These are phyloP conservation scores for Margaritispora aquatica DNA, from an alignment of 495 filamentous ascomycete species.

Conservation along the genomic window DNA sequence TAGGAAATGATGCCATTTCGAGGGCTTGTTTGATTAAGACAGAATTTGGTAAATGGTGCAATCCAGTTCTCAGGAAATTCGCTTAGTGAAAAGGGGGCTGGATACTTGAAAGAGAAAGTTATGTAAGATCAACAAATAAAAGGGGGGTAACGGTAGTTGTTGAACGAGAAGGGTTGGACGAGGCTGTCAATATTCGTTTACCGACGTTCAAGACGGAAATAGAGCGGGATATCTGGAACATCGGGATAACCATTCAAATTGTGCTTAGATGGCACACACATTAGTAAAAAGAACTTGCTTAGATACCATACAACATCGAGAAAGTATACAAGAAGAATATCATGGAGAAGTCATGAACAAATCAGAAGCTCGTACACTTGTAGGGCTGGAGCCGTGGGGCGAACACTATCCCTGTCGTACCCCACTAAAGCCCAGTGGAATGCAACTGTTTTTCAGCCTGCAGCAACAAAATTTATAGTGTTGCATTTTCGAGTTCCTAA, in stretches of 20 bases:
- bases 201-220: no score
- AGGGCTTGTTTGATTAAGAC: background rate
- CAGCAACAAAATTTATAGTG: background rate
- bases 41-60: background rate
- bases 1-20: constrained; percentile 47
- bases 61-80: background rate
- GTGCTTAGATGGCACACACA: no score
- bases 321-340: no score
- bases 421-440: background rate
- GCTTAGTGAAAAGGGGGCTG: background rate
- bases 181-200: no score
- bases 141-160: background rate
- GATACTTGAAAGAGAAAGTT: background rate
- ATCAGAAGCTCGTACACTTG: no score
- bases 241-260: no score
- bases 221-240: no score
- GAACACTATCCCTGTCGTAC: no score
- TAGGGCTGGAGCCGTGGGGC: background rate
- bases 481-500: background rate
- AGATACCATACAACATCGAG: no score
- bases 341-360: background rate
- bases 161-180: background rate
- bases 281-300: no score
- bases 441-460: background rate
- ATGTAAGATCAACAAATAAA: background rate